A percentile compares a stretch with the other conserved stretches of the same genome.
Conservation (phyloP, 2,329 filamentous ascomycete genomes). For the Zymoseptoria pseudotritici region DNA sequence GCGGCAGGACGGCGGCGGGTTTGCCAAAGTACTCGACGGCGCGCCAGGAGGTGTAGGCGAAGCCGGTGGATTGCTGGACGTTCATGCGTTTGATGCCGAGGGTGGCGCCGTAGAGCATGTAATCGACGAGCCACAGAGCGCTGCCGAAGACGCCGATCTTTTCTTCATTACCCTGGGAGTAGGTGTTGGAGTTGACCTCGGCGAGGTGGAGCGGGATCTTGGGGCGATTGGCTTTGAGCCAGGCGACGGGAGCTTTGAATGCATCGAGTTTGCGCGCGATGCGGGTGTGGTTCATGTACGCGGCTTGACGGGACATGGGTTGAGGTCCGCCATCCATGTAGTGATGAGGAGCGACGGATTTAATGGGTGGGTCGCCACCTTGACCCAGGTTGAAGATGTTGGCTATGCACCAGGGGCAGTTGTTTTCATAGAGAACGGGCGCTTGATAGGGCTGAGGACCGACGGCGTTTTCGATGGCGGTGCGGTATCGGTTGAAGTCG, state of each 20-base stretch:
- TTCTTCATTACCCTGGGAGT: constrained; percentile 6
- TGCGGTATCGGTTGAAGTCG: constrained; percentile 6
- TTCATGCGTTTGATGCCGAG: constrained; percentile 10
- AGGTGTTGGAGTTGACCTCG: constrained; percentile 13
- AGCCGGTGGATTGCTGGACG: constrained; percentile 13
- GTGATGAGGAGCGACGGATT: constrained; percentile 6
- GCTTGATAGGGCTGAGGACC: constrained; percentile 6
- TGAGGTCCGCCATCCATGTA: constrained; percentile 8
- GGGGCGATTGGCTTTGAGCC: constrained; percentile 5
- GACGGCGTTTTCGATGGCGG: constrained; percentile 1
- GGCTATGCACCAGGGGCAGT: constrained; percentile 4
- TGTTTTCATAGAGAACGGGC: constrained; percentile 5
- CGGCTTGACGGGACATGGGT: constrained; percentile 6
- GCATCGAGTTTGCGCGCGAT: constrained; percentile 5
- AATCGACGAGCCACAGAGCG: constrained; percentile 11
- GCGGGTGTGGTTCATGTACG: constrained; percentile 13
- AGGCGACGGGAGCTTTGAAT: constrained; percentile 6
- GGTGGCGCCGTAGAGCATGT: constrained; percentile 9
- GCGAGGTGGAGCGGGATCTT: constrained; percentile 6
- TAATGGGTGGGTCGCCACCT: constrained; percentile 1
- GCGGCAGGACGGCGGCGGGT: constrained; percentile 10
- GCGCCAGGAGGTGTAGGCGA: constrained; percentile 10
- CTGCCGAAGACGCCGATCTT: constrained; percentile 8
- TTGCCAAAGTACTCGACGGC: constrained; percentile 2
- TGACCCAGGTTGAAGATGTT: constrained; percentile 8